These are phyloP conservation scores for Bipolaris oryzae DNA, from an alignment of 2,329 filamentous ascomycete species.

Conservation along the genomic window DNA sequence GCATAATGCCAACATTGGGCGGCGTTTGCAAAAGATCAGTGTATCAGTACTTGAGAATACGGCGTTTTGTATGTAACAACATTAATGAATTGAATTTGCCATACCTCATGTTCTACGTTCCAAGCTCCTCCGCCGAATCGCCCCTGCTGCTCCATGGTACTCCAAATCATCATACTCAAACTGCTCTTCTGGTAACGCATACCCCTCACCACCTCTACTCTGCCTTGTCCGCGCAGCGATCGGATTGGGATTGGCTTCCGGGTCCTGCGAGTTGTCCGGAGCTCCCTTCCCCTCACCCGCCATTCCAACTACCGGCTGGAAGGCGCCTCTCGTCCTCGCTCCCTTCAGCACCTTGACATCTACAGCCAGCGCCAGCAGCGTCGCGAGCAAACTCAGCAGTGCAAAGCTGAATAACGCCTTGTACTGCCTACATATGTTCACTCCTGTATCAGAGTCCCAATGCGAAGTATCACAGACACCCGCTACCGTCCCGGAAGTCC, in stretches of 20 bases:
- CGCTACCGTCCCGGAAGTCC: slow-evolving; percentile 59
- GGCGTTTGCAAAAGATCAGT: slow-evolving; percentile 26
- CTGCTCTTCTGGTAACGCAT: slow-evolving; percentile 51
- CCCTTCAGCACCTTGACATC: slow-evolving; percentile 55
- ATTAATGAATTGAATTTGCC: neutral
- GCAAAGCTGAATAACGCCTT: slow-evolving; percentile 66
- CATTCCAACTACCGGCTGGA: slow-evolving; percentile 55
- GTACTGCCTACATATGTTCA: slow-evolving; percentile 63
- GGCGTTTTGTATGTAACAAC: neutral
- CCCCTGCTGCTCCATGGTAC: slow-evolving; percentile 47
- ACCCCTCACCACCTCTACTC: slow-evolving; percentile 41
- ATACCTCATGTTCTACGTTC: slow-evolving; percentile 18
- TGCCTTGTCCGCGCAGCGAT: slow-evolving; percentile 13
- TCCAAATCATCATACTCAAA: slow-evolving; percentile 52
- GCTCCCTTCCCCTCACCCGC: slow-evolving; percentile 34
- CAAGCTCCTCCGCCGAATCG: slow-evolving; percentile 22
- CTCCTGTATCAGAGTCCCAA: slow-evolving; percentile 62
- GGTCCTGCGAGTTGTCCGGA: slow-evolving; percentile 1
- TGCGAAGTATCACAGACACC: slow-evolving; percentile 57
- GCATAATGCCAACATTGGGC: slow-evolving; percentile 34
- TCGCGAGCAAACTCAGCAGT: slow-evolving; percentile 55
- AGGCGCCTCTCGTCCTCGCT: slow-evolving; percentile 55
- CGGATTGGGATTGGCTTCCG: slow-evolving; percentile 37
- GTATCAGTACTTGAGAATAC: neutral
- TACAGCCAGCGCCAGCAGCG: slow-evolving; percentile 55